phyloP scores from a whole-genome alignment of 768 basidiomycete genomes.

The Panellus pusillus region DNA sequence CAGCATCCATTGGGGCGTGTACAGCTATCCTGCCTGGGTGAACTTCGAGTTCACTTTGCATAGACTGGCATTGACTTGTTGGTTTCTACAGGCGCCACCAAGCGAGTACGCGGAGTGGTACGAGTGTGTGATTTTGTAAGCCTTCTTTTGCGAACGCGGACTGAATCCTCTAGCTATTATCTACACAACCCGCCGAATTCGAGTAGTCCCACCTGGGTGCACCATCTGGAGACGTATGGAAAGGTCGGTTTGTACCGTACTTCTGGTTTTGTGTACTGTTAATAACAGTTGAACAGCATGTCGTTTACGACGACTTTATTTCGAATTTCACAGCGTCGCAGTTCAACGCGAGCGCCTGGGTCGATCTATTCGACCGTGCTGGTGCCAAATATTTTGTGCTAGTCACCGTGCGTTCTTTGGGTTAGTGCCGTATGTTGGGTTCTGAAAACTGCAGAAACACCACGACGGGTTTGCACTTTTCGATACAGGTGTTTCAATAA shows the following conservation, averaged over 20 bases:
- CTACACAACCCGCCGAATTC: conserved; percentile 37
- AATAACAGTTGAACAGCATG: conserved; percentile 30
- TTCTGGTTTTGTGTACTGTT: neutral
- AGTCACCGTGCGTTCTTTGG: conserved; percentile 39
- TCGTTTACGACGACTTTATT: conserved; percentile 62
- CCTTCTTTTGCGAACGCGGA: neutral
- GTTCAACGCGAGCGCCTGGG: conserved; percentile 56
- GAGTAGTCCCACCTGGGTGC: conserved; percentile 43
- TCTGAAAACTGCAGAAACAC: conserved; percentile 46
- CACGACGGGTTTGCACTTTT: conserved; percentile 62
- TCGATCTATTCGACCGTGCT: conserved; percentile 52
- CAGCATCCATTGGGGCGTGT: conserved; percentile 53
- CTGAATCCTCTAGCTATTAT: conserved; percentile 31
- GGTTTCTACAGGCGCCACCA: conserved; percentile 34
- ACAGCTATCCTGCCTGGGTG: conserved; percentile 48
- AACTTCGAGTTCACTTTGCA: neutral
- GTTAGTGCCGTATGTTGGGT: neutral
- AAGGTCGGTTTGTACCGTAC: conserved; percentile 21
- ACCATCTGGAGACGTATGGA: conserved; percentile 53
- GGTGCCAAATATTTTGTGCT: conserved; percentile 66
- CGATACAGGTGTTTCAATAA: conserved; percentile 36
- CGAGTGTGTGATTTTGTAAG: conserved; percentile 32
- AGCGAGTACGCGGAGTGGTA: conserved; percentile 57
- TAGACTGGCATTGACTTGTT: neutral
- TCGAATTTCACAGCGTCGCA: conserved; percentile 49